Base-by-base conservation (phyloP, 139 green algal species). In the Asterochloris erici region DNA sequence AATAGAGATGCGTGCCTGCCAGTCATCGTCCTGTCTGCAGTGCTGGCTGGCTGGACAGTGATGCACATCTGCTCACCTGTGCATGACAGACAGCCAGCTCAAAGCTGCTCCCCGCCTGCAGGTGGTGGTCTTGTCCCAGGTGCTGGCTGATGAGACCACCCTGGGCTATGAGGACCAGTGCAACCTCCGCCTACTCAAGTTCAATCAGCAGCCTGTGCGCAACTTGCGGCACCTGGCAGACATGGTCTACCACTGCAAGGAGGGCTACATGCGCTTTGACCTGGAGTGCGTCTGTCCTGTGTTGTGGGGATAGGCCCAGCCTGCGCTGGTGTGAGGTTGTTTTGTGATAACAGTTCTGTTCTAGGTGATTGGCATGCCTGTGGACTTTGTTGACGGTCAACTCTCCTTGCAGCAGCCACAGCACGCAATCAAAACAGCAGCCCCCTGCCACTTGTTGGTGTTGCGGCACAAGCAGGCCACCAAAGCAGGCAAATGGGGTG, bases 141-240 rank as follows among this genome's bases (percentile, higher is more conserved):
- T 96, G 26, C 86, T 98, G 74, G 95, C 94, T 0, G 93, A 85
- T 54, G 92, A 96, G 23, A 88, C 91, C 1, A 96, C 93, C 12
- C 85, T 97, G 47, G 95, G 95, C 2, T 98, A 95, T 78, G 95
- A 98, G 85, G 95, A 98, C 81, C 84, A 94, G 9, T 91, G 85
- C 83, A 98, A 98, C 86, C 81, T 93, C 29, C 92, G 94, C 85
- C 88, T 93, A 15, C 68, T 83, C n/a, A 85, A 78, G 15, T 96
- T 97, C 89, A 98, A 98, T 84, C 92, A 92, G 16, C 29, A 63
- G 19, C 38, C 79, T 14, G 88, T 98, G 15, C 81, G 81, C 68
- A 97, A 97, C 90, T 82, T 98, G 83, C 29, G 28, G 19, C 94
- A 98, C 79, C 89, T 98, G 61, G 88, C 89, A 0, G 79, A 95